These are phyloP conservation scores for Homolaphlyctis polyrhiza DNA, from an alignment of 371 early-diverging fungal species.

Conservation along the genomic window DNA sequence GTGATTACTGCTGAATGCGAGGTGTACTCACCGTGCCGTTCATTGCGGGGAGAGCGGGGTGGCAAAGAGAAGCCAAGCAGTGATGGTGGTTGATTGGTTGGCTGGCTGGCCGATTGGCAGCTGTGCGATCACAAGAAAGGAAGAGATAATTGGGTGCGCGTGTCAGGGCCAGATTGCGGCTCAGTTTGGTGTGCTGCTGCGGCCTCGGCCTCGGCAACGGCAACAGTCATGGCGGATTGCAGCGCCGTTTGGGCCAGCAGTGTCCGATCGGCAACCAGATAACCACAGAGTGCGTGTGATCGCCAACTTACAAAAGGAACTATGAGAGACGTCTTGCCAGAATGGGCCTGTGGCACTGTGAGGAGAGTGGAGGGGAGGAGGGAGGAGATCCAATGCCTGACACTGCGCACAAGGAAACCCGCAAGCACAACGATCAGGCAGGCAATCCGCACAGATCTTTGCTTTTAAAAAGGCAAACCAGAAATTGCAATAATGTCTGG, in stretches of 20 bases:
- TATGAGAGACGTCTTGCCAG: no score
- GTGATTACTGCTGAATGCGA: background rate
- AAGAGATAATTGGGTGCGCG: no score
- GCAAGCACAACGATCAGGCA: no score
- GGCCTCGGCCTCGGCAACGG: background rate
- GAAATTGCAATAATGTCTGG: no score
- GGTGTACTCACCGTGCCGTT: background rate
- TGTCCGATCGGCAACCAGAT: background rate
- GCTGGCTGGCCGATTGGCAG: background rate
- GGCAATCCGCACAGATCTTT: no score
- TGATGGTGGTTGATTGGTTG: background rate
- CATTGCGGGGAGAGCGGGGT: background rate
- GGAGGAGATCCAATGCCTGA: no score
- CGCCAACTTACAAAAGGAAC: no score
- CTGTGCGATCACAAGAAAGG: background rate
- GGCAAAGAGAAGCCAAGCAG: background rate
- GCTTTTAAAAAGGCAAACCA: no score
- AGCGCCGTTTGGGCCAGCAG: background rate
- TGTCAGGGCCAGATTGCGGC: background rate
- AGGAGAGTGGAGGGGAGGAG: no score
- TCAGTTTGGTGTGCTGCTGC: background rate
- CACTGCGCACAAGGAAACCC: no score
- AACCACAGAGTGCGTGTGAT: no score
- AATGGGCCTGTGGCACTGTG: no score
- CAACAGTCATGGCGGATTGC: background rate